phyloP scores from a whole-genome alignment of 169 alveolate species.

The Neospora caninum region DNA sequence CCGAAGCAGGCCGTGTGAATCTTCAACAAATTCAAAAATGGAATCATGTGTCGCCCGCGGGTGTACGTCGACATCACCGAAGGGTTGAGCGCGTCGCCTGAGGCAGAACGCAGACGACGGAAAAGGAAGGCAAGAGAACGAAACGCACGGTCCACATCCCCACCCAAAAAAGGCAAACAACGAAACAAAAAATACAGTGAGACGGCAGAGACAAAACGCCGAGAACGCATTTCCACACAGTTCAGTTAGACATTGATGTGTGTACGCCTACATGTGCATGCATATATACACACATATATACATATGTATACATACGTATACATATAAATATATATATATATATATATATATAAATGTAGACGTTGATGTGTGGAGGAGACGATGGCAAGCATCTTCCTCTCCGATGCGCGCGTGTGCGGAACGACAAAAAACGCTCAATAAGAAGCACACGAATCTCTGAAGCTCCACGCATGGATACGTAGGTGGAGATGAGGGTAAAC shows the following conservation, averaged over 20 bases:
- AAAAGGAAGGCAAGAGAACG: constrained; percentile 58
- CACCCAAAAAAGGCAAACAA: neutral
- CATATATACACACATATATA: too few species aligned
- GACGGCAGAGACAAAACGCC: neutral
- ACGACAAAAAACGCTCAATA: too few species aligned
- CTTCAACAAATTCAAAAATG: constrained; percentile 77
- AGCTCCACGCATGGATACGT: too few species aligned
- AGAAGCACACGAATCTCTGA: too few species aligned
- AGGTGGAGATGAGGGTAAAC: too few species aligned
- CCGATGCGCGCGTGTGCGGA: too few species aligned
- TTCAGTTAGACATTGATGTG: too few species aligned
- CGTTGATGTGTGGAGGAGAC: neutral
- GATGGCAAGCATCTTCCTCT: too few species aligned
- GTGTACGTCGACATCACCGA: constrained; percentile 86
- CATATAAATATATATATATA: too few species aligned
- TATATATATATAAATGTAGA: neutral
- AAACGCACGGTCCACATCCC: neutral
- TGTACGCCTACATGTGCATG: too few species aligned
- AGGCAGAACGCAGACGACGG: constrained; percentile 73
- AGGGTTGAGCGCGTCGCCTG: constrained; percentile 92
- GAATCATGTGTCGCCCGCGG: constrained; percentile 88
- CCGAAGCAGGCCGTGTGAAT: constrained; percentile 92
- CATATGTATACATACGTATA: too few species aligned
- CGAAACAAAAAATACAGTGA: neutral
- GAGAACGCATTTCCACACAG: too few species aligned